phyloP scores from a whole-genome alignment of 2,329 filamentous ascomycete genomes.

The Ophiostoma sp. region DNA sequence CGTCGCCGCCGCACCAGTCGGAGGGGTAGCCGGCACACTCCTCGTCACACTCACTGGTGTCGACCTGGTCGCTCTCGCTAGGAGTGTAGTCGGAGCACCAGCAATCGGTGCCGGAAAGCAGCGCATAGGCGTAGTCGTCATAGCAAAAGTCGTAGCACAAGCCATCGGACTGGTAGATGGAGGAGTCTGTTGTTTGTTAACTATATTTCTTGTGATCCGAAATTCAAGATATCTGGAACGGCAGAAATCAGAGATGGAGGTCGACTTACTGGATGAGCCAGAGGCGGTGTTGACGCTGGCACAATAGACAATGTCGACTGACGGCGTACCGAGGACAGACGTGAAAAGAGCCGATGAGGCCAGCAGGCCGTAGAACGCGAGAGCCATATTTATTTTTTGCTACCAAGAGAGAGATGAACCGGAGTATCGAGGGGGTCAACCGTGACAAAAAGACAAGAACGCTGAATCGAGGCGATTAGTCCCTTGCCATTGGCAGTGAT shows the following conservation, averaged over 20 bases:
- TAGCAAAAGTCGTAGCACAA: conserved; percentile 59
- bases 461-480: background rate
- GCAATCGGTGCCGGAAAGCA: conserved; percentile 60
- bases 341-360: conserved; percentile 6
- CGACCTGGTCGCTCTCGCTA: conserved; percentile 38
- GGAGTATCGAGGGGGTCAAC: background rate
- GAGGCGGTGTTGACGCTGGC: conserved; percentile 44
- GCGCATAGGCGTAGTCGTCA: conserved; percentile 57
- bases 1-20: conserved; percentile 61
- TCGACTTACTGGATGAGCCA: conserved; percentile 40
- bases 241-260: background rate
- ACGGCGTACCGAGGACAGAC: conserved; percentile 8
- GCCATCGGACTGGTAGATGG: conserved; percentile 63
- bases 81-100: conserved; percentile 72
- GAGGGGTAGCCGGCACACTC: conserved; percentile 63
- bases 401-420: background rate
- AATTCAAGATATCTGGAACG: background rate
- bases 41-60: conserved; percentile 47
- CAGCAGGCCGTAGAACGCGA: conserved; percentile 15
- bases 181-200: conserved; percentile 43
- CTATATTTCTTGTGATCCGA: background rate
- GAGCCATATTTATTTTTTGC: conserved; percentile 18
- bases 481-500: conserved; percentile 1
- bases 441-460: background rate
- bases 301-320: conserved; percentile 38